phyloP scores from a whole-genome alignment of 1,139 yeast genomes.

The Geotrichum bryndzae region DNA sequence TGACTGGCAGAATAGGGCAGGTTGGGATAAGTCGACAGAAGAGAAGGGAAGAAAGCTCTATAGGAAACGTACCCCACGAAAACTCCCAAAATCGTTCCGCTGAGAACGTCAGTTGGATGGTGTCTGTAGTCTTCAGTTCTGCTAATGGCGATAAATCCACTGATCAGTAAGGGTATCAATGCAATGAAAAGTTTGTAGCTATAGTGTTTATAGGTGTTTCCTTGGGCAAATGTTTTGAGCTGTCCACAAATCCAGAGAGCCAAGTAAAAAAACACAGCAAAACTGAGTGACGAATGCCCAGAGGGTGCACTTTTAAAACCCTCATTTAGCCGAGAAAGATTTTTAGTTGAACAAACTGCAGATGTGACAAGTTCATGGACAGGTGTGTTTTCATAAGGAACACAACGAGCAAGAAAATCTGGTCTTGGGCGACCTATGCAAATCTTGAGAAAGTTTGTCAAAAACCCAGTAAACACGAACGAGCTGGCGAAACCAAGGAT shows the following conservation, averaged over 20 bases:
- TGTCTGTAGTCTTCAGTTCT: conserved; percentile 59
- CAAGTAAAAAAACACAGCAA: conserved; percentile 58
- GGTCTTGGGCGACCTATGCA: conserved; percentile 82
- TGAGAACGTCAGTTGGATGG: conserved; percentile 59
- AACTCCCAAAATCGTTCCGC: conserved; percentile 52
- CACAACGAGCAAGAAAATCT: conserved; percentile 68
- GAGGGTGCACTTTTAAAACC: conserved; percentile 79
- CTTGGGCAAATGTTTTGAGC: conserved; percentile 38
- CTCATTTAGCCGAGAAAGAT: conserved; percentile 40
- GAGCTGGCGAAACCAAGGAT: conserved; percentile 43
- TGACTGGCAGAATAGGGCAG: conserved; percentile 3
- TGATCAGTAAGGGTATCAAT: conserved; percentile 10
- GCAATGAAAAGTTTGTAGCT: conserved; percentile 30
- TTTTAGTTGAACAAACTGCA: conserved; percentile 47
- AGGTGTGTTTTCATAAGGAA: conserved; percentile 41
- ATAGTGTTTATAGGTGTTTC: conserved; percentile 26
- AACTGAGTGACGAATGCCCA: conserved; percentile 70
- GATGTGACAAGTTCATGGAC: conserved; percentile 42
- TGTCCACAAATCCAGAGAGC: conserved; percentile 62
- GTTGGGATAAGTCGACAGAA: conserved; percentile 4
- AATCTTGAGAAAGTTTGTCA: conserved; percentile 56
- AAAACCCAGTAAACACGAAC: conserved; percentile 39
- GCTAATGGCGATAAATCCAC: conserved; percentile 13
- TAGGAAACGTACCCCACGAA: conserved; percentile 46
- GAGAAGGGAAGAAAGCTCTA: conserved; percentile 15